Evolutionary conservation across 768 basidiomycete genomes (phyloP), one percentile per base, ranked within the genome.

Genomic region (Cystofilobasidium capitatum): DNA sequence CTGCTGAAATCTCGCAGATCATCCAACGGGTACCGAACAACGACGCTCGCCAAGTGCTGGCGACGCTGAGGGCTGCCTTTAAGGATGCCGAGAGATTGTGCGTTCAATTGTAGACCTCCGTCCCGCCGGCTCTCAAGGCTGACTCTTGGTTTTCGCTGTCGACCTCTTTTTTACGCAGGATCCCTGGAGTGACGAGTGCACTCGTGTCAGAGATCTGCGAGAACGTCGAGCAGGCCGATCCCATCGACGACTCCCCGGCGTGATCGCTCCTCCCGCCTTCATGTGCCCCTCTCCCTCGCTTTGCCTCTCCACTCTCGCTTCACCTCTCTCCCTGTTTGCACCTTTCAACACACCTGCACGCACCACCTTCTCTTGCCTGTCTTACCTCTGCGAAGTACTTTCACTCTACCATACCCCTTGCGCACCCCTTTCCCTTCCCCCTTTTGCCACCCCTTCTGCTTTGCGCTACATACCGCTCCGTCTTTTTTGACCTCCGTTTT

Each of bases 1-100:
- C 26, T 26, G 37, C 20, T n/a, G 17, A 13, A 42, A 2, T 58
- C n/a, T n/a, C n/a, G 26, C 72, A 97, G 93, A 80, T 99, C 37
- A 90, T 92, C 77, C 89, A 89, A 69, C 84, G 94, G 49, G 89
- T 98, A 29, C 86, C 89, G 0, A 88, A 91, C n/a, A 87, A 89
- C 72, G 91, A 96, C 76, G 91, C 91, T 12, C 83, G 89, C 66
- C 82, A 89, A 35, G 88, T 89, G 24, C 82, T 99, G 61, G 88
- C 86, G 67, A 83, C 88, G 59, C 81, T 98, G 14, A 89, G 96
- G 72, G 83, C 88, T 36, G 93, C 96, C 3, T 93, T 97, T 74
- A 89, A 89, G 33, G 91, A 96, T 35, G 93, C 93, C 16, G 96
- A 99, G 79, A 82, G 88, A 69, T 87, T 91, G 65, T 68, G n/a